Conservation (phyloP, 495 filamentous ascomycete genomes). For the Talaromyces ruber region DNA sequence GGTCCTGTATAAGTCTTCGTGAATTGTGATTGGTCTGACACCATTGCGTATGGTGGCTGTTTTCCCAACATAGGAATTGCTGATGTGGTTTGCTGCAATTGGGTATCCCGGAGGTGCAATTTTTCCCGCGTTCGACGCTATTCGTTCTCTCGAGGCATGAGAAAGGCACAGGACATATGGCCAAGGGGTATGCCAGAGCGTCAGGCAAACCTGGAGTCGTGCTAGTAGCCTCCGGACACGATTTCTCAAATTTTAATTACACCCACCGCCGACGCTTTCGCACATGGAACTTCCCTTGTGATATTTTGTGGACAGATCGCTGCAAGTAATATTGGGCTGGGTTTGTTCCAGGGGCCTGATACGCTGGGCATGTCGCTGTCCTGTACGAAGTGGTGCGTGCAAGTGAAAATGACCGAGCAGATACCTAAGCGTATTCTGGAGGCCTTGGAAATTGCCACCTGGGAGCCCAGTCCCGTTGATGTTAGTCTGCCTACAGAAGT, state of each 20-base stretch:
- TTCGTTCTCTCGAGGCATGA: constrained; percentile 55
- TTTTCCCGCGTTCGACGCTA: too few species aligned
- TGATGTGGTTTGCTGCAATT: too few species aligned
- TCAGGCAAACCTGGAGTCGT: constrained; percentile 53
- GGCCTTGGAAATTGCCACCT: constrained; percentile 55
- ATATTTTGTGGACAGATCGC: constrained; percentile 53
- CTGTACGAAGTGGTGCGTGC: constrained; percentile 58
- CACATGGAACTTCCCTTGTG: constrained; percentile 54
- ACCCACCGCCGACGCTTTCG: constrained; percentile 50
- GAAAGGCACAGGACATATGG: constrained; percentile 60
- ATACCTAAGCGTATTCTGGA: constrained; percentile 50
- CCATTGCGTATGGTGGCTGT: too few species aligned
- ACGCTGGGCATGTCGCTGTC: constrained; percentile 49
- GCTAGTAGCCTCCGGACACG: constrained; percentile 54
- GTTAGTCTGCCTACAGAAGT: constrained; percentile 55
- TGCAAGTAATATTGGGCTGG: constrained; percentile 47
- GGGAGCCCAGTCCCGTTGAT: constrained; percentile 51
- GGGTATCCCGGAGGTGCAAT: too few species aligned
- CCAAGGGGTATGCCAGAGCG: constrained; percentile 55
- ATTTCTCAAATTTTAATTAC: constrained; percentile 55
- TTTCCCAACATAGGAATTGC: too few species aligned
- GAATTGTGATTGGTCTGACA: too few species aligned
- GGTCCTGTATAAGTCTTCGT: too few species aligned
- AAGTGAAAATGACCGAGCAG: constrained; percentile 50
- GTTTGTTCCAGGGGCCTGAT: constrained; percentile 57